Percentiles rank a stretch among this genome's conserved stretches.
Evolutionary conservation across 2,329 filamentous ascomycete genomes (phyloP).

Genomic region (Davidsoniella eucalypti): DNA sequence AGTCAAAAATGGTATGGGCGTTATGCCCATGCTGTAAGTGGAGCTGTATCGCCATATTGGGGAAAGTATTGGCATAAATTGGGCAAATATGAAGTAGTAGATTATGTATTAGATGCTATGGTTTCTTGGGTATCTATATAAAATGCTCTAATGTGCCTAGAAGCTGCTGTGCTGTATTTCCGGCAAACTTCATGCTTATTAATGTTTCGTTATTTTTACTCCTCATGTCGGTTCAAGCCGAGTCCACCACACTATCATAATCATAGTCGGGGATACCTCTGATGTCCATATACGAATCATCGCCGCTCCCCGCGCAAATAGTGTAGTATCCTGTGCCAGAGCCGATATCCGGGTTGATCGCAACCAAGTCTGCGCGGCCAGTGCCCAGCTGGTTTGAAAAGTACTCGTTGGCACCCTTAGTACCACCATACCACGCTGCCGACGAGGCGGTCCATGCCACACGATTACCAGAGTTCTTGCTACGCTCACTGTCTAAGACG

Average conservation of each 20-base stretch:
- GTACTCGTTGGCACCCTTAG: slow-evolving; percentile 14
- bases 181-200: not conserved
- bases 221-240: not conserved
- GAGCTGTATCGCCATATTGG: not conserved
- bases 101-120: not conserved
- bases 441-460: not conserved
- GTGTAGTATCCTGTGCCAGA: slow-evolving; percentile 1
- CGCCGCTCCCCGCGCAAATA: not conserved
- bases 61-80: not conserved
- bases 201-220: not conserved
- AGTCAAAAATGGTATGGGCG: too few relatives aligned
- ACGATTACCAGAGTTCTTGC: not conserved
- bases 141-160: not conserved
- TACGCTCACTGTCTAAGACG: not conserved
- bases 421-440: slow-evolving; percentile 11
- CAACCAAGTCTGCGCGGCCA: slow-evolving; percentile 16
- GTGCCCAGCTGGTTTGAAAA: slow-evolving; percentile 18
- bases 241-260: slow-evolving; percentile 3
- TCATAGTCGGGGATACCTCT: slow-evolving; percentile 5
- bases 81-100: not conserved
- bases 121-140: not conserved
- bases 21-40: too few relatives aligned
- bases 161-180: slow-evolving; percentile 1
- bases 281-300: slow-evolving; percentile 2
- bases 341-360: slow-evolving; percentile 11